Base-by-base conservation (phyloP, 2,329 filamentous ascomycete species). In the Septoria linicola region DNA sequence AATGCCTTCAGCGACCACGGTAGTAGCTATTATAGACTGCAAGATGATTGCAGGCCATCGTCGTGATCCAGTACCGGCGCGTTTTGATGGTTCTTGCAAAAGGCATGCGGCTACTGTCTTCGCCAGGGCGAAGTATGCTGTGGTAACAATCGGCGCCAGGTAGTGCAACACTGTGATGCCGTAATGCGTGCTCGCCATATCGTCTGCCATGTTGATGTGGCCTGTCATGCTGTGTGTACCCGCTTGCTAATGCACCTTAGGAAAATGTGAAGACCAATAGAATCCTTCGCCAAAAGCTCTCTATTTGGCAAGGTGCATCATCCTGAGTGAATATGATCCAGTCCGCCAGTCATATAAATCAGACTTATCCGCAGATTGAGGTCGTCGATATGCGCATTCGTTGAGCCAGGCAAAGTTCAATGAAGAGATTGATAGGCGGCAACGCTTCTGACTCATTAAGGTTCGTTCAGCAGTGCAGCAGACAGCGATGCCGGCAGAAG, bases 91-190 rank as follows among this genome's bases (percentile, higher is more conserved):
- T 49, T 58, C 40, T 32, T 65, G 63, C 8, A 67, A 55, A n/a
- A 64, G 55, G 51, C 63, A 65, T 17, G 55, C 56, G 8, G 63
- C 62, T 14, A 58, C 16, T 8, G 56, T 57, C 46, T 63, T 64
- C 25, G 61, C 63, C 11, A 49, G 34, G 30, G 59, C n/a, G 55
- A 63, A 67, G 44, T 62, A 63, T n/a, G 56, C 37, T 20, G 57
- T 49, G 3, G 59, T 58, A n/a, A 51, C 48, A 36, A 62, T 49
- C 3, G 65, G 65, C 11, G 59, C 54, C 16, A 58, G 34, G 46
- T 65, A 67, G 53, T 63, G 63, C 17, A 67, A 55, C 17, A 55
- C 53, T 34, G 51, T 45, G 16, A 66, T 40, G 32, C 31, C 21
- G 23, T 8, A 27, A 14, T 23, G 14, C 23, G 34, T 30, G 25